Percentiles rank a stretch among this genome's conserved stretches.
Evolutionary conservation across 345 rosid genomes (phyloP).

Genomic region (Populus davidiana): DNA sequence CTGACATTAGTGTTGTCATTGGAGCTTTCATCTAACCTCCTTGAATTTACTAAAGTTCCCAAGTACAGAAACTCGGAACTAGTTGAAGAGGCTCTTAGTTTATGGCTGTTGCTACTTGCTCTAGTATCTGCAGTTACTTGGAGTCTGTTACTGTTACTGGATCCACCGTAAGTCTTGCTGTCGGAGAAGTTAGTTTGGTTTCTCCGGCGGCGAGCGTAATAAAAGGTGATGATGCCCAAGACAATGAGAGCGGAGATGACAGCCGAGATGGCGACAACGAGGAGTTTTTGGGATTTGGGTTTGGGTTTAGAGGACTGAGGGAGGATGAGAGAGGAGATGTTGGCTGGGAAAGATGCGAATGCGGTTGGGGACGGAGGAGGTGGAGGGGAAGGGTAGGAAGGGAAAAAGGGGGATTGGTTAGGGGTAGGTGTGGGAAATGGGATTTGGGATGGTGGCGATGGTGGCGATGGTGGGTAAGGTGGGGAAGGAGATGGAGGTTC

Average conservation of each 20-base stretch:
- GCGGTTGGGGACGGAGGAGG: slow-evolving; percentile 65
- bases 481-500: slow-evolving; percentile 43
- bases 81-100: slow-evolving; percentile 37
- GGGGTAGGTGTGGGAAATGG: slow-evolving; percentile 57
- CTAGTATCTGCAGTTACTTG: slow-evolving; percentile 14
- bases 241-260: slow-evolving; percentile 40
- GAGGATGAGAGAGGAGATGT: slow-evolving; percentile 78
- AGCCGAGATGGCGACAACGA: slow-evolving; percentile 49
- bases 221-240: slow-evolving; percentile 27
- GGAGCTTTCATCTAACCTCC: slow-evolving; percentile 33
- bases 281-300: slow-evolving; percentile 41
- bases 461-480: slow-evolving; percentile 27
- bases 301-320: slow-evolving; percentile 56
- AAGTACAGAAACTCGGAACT: slow-evolving; percentile 88
- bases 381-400: slow-evolving; percentile 53
- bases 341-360: slow-evolving; percentile 87
- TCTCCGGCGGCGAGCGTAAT: slow-evolving; percentile 43
- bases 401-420: slow-evolving; percentile 66
- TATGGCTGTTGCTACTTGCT: slow-evolving; percentile 15
- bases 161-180: slow-evolving; percentile 43
- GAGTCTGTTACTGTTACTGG: slow-evolving; percentile 10
- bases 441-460: slow-evolving; percentile 31
- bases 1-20: neutral
- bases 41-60: slow-evolving; percentile 61
- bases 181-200: slow-evolving; percentile 32